Evolutionary conservation across 352 stramenopile genomes (phyloP), one percentile per base, ranked within the genome.

Genomic region (Thalassiosira pacifica): DNA sequence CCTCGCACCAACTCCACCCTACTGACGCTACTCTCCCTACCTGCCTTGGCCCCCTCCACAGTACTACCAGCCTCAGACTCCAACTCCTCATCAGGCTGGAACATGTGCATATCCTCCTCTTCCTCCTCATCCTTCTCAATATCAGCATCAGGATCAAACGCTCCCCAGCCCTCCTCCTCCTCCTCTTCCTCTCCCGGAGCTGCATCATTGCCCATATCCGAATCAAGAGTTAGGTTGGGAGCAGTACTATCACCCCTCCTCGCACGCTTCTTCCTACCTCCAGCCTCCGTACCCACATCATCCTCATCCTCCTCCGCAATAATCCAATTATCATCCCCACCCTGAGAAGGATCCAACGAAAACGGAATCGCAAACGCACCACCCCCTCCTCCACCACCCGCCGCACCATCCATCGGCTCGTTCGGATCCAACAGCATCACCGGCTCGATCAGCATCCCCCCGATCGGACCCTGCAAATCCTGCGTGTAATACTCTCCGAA

Each of bases 131-230:
- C 86, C 9, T 92, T 65, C 55, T 69, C 86, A 53, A 79, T 59
- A 40, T 93, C 89, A 52, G 85, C 89, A 63, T 95, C 90, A 37
- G 90, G 89, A 89, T 95, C 88, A 87, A 94, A 95, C 0, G 91
- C 85, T 53, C 74, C 84, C 91, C 91, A 94, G 34, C 84, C 68
- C 65, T 95, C 86, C 59, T 93, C 87, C 80, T 93, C 76, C 18
- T 75, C 73, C 26, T 85, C 80, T 10, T 85, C 80, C 37, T 85
- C 78, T 63, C 26, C 27, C 60, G 57, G 53, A 42, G 34, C 27
- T 27, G 55, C 31, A 34, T 22, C 53, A 52, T 76, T 42, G n/a
- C 26, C 59, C 32, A 83, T 42, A 61, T 88, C 65, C 6, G 70
- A 86, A 48, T 83, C 82, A n/a, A 86, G 31, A 45, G 82, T 87